Base-by-base conservation (phyloP, 371 early-diverging fungal genomes). In the Saksenaea oblongispora region DNA sequence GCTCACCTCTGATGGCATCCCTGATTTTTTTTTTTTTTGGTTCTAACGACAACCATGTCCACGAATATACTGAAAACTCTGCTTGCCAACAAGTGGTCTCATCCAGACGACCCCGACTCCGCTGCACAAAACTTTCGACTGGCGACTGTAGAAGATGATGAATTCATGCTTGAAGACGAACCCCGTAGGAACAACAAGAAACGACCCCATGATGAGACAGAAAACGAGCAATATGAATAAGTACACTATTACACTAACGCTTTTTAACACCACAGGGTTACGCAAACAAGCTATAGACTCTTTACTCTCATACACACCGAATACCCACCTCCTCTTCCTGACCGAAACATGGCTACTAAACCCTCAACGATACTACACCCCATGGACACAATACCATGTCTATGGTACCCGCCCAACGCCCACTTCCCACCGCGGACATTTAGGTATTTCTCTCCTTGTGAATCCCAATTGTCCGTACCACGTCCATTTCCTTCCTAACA, bases 281-380 rank as follows among this genome's bases (percentile, higher is more conserved):
- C 56, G 42, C 13, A 55, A 35, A 14, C 61, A 65, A 56, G 53
- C 66, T 14, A 56, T 66, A 2, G 27, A 37, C 10, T 22, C 39
- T 31, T 1, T 66, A 34, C n/a, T 55, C 37, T 4, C 14, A 8
- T 11, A 56, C 24, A 36, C 53, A 4, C 37, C 34, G 7, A 4
- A 3, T n/a, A 54, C 60, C n/a, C 15, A 17, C 5, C 22, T 64
- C 26, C 31, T 62, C 55, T 62, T 69, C 17, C 18, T 69, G 14
- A 59, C 62, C 24, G 70, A 69, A 55, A 69, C 63, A 1, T 69
- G 65, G 65, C 62, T 61, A 1, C 10, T 57, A 5, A 9, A 28
- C 10, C 37, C 64, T 58, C 44, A 41, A 8, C 18, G 15, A n/a
- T 39, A 51, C 15, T 58, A 57, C 14, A 31, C 58, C 4, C 8